Base-by-base conservation (phyloP, 2,329 filamentous ascomycete genomes). In the Davidsoniella virescens region DNA sequence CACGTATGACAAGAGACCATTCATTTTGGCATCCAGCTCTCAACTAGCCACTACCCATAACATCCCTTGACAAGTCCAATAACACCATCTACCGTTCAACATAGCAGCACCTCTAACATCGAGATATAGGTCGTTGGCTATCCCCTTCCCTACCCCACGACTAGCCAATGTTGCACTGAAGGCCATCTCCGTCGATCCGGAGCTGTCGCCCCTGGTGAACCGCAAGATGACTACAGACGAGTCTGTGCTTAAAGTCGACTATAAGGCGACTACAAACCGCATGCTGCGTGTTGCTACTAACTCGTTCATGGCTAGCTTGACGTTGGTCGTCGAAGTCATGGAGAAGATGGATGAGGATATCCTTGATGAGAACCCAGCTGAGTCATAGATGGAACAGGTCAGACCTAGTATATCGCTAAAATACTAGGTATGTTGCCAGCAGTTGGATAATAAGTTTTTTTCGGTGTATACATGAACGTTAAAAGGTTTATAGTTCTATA, bases 221-320 rank as follows among this genome's bases (percentile, higher is more conserved):
- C 80, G 90, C 52, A 70, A 73, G 1, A 82, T 95, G 56, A 70
- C 72, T 39, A 69, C 87, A 25, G 61, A 62, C 39, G 59, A 62
- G 16, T 65, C 60, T 18, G 65, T 88, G 4, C 70, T 96, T 45
- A 71, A 74, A 54, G 82, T 85, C 8, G 75, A 82, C 54, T 96
- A 96, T 66, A 75, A 73, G 50, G 92, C 92, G 1, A 87, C 87
- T 0, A 96, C 92, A 17, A 94, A 95, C 62, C 82, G 92, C 57
- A 96, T 96, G 90, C 73, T 98, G 52, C 81, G 92, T 42, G 92
- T 98, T 2, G 85, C 90, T 2, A 88, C 95, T 51, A 96, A 96
- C 66, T 87, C 87, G 8, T 95, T 95, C 65, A 87, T 96, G 72
- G 90, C 96, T 59, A 93, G 83, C 57, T 64, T 95, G 51, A 78